phyloP scores from a whole-genome alignment of 2,329 filamentous ascomycete species.

The Fusarium penzigii region DNA sequence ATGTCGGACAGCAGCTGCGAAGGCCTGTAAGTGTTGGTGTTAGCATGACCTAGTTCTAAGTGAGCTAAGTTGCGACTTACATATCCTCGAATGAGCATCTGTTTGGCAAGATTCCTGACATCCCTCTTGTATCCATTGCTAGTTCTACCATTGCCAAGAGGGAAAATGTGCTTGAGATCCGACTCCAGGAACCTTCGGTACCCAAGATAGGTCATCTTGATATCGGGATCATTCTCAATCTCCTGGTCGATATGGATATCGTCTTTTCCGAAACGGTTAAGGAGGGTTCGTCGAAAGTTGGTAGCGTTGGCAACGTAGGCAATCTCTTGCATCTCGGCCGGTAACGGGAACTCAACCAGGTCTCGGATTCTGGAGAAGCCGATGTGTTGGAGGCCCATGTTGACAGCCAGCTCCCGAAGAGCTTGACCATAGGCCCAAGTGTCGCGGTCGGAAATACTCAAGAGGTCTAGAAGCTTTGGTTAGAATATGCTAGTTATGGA shows the following conservation, averaged over 20 bases:
- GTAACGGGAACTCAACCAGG: slow-evolving; percentile 41
- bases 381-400: slow-evolving; percentile 43
- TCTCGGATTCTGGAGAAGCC: slow-evolving; percentile 48
- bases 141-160: slow-evolving; percentile 16
- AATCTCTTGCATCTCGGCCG: slow-evolving; percentile 44
- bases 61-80: slow-evolving; percentile 22
- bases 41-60: too few species aligned
- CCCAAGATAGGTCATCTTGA: slow-evolving; percentile 32
- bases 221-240: slow-evolving; percentile 30
- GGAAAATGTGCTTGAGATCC: slow-evolving; percentile 32
- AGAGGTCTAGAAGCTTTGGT: slow-evolving; percentile 38
- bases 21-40: slow-evolving; percentile 21
- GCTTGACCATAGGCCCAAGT: slow-evolving; percentile 52
- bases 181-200: slow-evolving; percentile 33
- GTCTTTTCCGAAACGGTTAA: slow-evolving; percentile 25
- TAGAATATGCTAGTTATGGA: too few species aligned
- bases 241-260: slow-evolving; percentile 32
- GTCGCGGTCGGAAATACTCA: slow-evolving; percentile 47
- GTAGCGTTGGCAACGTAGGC: slow-evolving; percentile 35
- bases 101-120: slow-evolving; percentile 32
- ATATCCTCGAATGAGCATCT: slow-evolving; percentile 34
- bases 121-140: slow-evolving; percentile 27
- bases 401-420: slow-evolving; percentile 39
- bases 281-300: slow-evolving; percentile 30
- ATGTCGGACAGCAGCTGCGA: slow-evolving; percentile 29